Conservation (phyloP, 148 eudicot genomes). For the Nyssa sinensis region DNA sequence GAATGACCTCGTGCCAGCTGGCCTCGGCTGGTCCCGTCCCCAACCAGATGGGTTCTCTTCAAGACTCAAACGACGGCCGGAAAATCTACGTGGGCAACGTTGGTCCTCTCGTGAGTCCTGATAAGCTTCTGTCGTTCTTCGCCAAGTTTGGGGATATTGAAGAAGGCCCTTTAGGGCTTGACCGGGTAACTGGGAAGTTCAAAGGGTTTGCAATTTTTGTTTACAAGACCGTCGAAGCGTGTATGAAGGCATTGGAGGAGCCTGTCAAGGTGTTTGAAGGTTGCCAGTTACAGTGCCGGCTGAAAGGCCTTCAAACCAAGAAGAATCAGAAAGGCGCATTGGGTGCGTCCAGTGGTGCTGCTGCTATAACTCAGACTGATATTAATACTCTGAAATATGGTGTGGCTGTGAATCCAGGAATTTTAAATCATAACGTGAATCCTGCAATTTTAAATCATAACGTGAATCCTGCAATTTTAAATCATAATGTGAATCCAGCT, state of each 20-base stretch:
- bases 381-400: slow-evolving; percentile 18
- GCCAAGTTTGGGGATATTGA: slow-evolving; percentile 48
- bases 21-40: slow-evolving; percentile 36
- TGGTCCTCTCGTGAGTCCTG: slow-evolving; percentile 31
- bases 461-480: too few relatives aligned
- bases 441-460: slow-evolving; percentile 23
- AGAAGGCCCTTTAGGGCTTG: slow-evolving; percentile 45
- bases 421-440: slow-evolving; percentile 22
- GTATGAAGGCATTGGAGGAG: slow-evolving; percentile 46
- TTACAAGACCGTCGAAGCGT: slow-evolving; percentile 37
- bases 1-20: slow-evolving; percentile 41
- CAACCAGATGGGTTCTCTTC: background rate
- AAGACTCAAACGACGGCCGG: slow-evolving; percentile 18
- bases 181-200: slow-evolving; percentile 36
- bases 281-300: slow-evolving; percentile 40
- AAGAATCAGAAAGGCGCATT: slow-evolving; percentile 22
- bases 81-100: slow-evolving; percentile 45
- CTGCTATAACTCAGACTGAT: slow-evolving; percentile 1
- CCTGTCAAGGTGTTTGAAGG: slow-evolving; percentile 43
- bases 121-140: slow-evolving; percentile 32
- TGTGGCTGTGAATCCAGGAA: slow-evolving; percentile 24
- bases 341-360: background rate
- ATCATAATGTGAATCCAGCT: too few relatives aligned
- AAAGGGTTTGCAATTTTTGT: slow-evolving; percentile 46
- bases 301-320: slow-evolving; percentile 19